A percentile compares a stretch with the other conserved stretches of the same genome.
phyloP scores from a whole-genome alignment of 306 rosid genomes.

The Inga laurina region DNA sequence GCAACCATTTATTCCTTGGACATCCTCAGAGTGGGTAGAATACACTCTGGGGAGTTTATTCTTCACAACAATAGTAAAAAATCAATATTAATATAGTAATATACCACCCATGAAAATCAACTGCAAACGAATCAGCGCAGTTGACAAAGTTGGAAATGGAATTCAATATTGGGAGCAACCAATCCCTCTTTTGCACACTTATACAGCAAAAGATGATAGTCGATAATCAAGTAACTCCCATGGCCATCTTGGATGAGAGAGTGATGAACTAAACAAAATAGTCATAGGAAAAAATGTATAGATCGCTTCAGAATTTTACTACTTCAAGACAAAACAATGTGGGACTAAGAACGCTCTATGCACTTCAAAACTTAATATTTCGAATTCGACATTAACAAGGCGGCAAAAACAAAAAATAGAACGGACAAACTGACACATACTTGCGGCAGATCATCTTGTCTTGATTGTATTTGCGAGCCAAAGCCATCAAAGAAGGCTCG shows the following conservation, averaged over 20 bases:
- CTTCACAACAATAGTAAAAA: background rate
- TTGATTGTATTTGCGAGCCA: constrained; percentile 87
- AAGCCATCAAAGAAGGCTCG: constrained; percentile 86
- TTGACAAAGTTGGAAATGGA: constrained; percentile 29
- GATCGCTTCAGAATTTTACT: background rate
- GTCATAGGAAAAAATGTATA: background rate
- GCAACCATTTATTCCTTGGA: background rate
- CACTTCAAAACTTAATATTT: background rate
- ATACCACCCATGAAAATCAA: constrained; percentile 42
- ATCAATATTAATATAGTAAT: background rate
- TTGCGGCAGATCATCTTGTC: constrained; percentile 87
- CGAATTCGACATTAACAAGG: background rate
- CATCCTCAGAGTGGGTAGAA: background rate
- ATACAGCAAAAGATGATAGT: constrained; percentile 35
- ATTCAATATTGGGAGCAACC: constrained; percentile 40
- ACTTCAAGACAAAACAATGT: background rate
- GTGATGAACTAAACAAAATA: background rate
- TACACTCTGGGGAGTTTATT: background rate
- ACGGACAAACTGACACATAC: constrained; percentile 30
- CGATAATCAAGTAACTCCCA: constrained; percentile 41
- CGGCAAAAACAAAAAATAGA: background rate
- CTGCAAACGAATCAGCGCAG: constrained; percentile 18
- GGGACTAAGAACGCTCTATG: background rate
- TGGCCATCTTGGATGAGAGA: background rate
- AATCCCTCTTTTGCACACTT: constrained; percentile 37